Evolutionary conservation across 495 filamentous ascomycete species (phyloP).

Genomic region (Daldinia concentrica): DNA sequence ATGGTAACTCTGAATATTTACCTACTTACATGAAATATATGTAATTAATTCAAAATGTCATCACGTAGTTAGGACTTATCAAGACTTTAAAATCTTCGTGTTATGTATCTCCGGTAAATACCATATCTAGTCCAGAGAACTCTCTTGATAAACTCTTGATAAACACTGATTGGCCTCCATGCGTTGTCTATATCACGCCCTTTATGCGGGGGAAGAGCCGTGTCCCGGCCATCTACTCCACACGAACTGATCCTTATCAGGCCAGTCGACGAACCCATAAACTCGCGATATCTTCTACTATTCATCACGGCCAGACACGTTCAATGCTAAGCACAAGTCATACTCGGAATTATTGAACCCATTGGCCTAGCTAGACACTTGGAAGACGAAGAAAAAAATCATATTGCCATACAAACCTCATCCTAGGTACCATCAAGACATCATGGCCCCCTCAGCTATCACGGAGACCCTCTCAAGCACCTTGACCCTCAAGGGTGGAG

Average conservation of each 20-base stretch:
- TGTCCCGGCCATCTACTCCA: not conserved
- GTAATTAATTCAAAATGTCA: too few relatives aligned
- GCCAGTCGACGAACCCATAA: not conserved
- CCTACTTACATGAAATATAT: too few relatives aligned
- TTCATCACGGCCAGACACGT: not conserved
- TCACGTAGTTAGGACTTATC: not conserved
- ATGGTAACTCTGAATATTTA: too few relatives aligned
- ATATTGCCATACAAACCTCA: conserved; percentile 4
- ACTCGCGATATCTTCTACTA: not conserved
- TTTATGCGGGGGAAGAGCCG: conserved; percentile 18
- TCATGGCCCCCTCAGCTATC: conserved; percentile 45
- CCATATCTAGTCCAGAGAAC: too few relatives aligned
- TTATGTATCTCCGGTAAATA: too few relatives aligned
- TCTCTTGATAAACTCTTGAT: not conserved
- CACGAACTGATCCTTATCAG: not conserved
- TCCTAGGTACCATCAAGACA: not conserved
- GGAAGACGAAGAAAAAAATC: not conserved
- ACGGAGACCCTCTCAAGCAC: conserved; percentile 28
- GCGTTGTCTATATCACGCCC: conserved; percentile 10
- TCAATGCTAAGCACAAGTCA: not conserved
- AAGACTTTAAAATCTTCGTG: not conserved
- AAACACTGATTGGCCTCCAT: not conserved
- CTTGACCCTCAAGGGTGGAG: conserved; percentile 21
- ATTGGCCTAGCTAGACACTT: not conserved
- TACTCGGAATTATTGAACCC: not conserved